These are phyloP conservation scores for Colletotrichum limetticola DNA, from an alignment of 2,329 filamentous ascomycete species.

Conservation along the genomic window DNA sequence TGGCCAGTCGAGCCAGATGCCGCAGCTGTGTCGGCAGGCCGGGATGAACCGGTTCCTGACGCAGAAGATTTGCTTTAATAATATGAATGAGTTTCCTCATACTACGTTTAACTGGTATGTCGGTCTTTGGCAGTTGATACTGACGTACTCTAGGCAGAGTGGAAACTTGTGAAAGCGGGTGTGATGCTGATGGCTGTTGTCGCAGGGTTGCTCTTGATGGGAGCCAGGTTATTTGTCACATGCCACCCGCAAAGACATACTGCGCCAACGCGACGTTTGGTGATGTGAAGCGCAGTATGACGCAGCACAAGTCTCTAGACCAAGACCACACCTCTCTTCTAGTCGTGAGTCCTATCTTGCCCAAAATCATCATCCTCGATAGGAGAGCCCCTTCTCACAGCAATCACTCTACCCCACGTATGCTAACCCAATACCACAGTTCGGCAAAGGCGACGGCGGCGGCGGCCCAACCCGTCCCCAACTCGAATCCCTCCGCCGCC, in stretches of 20 bases:
- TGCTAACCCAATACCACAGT: constrained; percentile 40
- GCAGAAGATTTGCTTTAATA: constrained; percentile 79
- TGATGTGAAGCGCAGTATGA: constrained; percentile 65
- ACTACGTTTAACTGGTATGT: constrained; percentile 74
- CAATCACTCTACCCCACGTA: too few relatives aligned
- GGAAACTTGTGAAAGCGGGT: neutral
- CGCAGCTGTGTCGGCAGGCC: constrained; percentile 72
- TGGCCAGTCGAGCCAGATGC: constrained; percentile 74
- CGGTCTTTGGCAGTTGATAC: too few relatives aligned
- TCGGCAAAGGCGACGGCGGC: constrained; percentile 76
- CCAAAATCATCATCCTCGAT: neutral
- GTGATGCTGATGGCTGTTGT: neutral
- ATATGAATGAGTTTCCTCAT: constrained; percentile 78
- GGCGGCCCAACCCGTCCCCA: constrained; percentile 74
- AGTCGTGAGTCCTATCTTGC: constrained; percentile 48
- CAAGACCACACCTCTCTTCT: constrained; percentile 72
- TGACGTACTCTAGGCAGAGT: neutral
- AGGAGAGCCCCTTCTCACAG: too few relatives aligned
- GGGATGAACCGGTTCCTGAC: constrained; percentile 77
- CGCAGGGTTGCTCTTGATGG: constrained; percentile 68
- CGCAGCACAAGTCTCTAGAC: constrained; percentile 75
- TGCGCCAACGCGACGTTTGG: constrained; percentile 74
- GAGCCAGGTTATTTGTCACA: constrained; percentile 76
- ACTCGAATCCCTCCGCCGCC: constrained; percentile 73
- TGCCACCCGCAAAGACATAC: constrained; percentile 75